These are phyloP conservation scores for Alternaria arborescens DNA, from an alignment of 2,329 filamentous ascomycete genomes.

Conservation along the genomic window DNA sequence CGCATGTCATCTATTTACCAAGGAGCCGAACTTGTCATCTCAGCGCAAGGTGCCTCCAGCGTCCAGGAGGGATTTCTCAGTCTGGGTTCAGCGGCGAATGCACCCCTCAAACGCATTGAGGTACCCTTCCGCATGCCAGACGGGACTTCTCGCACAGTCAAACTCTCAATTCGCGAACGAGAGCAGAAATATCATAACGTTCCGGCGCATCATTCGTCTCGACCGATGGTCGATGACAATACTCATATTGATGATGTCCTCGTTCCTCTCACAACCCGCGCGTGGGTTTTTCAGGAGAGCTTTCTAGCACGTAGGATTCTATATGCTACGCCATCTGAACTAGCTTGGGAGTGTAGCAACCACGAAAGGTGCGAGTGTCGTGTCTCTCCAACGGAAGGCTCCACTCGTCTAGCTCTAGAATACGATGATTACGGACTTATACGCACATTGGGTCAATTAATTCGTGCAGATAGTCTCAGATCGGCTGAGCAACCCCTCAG, in stretches of 20 bases:
- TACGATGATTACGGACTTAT: not conserved
- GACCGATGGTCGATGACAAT: not conserved
- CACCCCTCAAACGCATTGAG: not conserved
- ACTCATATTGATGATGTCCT: not conserved
- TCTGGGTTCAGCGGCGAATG: not conserved
- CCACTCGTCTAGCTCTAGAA: not conserved
- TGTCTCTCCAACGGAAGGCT: not conserved
- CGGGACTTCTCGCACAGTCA: not conserved
- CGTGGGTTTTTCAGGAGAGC: constrained; percentile 4
- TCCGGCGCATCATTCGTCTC: not conserved
- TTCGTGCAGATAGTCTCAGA: not conserved
- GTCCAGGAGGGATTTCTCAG: constrained; percentile 2
- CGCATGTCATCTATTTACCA: constrained; percentile 5
- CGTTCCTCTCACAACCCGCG: constrained; percentile 1
- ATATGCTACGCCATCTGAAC: constrained; percentile 10
- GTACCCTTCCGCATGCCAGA: not conserved
- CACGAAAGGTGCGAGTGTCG: constrained; percentile 1
- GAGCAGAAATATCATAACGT: not conserved
- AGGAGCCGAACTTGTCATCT: not conserved
- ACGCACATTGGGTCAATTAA: not conserved
- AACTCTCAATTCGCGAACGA: not conserved
- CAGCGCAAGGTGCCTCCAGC: constrained; percentile 2
- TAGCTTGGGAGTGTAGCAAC: constrained; percentile 1
- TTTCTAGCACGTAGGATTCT: constrained; percentile 2
- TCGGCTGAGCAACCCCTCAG: not conserved